These are phyloP conservation scores for Trichophyton rubrum DNA, from an alignment of 2,329 filamentous ascomycete genomes.

Conservation along the genomic window DNA sequence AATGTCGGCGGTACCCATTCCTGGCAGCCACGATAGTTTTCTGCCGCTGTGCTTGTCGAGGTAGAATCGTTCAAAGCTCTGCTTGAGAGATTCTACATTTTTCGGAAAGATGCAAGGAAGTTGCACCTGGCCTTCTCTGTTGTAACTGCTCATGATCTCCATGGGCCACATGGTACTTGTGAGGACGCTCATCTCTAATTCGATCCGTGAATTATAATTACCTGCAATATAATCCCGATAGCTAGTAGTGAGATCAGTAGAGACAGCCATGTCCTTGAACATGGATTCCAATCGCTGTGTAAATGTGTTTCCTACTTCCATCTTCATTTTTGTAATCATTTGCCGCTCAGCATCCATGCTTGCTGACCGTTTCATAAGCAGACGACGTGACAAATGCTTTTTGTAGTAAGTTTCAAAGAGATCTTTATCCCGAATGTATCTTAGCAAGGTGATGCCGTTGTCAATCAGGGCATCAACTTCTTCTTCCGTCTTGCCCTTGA, in stretches of 20 bases:
- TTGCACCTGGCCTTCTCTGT: constrained; percentile 35
- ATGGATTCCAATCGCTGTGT: constrained; percentile 89
- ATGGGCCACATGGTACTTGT: constrained; percentile 93
- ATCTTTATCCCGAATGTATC: constrained; percentile 84
- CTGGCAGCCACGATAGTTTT: constrained; percentile 68
- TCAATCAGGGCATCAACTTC: constrained; percentile 78
- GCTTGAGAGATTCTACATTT: constrained; percentile 61
- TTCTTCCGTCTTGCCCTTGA: constrained; percentile 80
- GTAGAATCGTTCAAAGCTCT: constrained; percentile 83
- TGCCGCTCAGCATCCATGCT: constrained; percentile 88
- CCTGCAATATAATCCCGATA: constrained; percentile 61
- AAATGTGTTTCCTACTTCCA: constrained; percentile 88
- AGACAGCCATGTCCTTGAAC: constrained; percentile 92
- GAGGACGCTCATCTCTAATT: constrained; percentile 72
- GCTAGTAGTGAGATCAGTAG: constrained; percentile 63
- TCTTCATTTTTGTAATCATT: constrained; percentile 94
- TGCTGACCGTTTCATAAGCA: constrained; percentile 79
- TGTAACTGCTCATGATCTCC: constrained; percentile 60
- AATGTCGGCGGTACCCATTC: constrained; percentile 75
- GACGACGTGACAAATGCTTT: constrained; percentile 78
- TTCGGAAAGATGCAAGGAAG: constrained; percentile 57
- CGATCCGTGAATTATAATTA: constrained; percentile 52
- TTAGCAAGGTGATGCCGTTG: constrained; percentile 75
- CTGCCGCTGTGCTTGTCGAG: constrained; percentile 75
- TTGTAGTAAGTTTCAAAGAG: constrained; percentile 97